phyloP scores from a whole-genome alignment of 1,284 basidiomycete genomes.

The Xanthoconium separans region DNA sequence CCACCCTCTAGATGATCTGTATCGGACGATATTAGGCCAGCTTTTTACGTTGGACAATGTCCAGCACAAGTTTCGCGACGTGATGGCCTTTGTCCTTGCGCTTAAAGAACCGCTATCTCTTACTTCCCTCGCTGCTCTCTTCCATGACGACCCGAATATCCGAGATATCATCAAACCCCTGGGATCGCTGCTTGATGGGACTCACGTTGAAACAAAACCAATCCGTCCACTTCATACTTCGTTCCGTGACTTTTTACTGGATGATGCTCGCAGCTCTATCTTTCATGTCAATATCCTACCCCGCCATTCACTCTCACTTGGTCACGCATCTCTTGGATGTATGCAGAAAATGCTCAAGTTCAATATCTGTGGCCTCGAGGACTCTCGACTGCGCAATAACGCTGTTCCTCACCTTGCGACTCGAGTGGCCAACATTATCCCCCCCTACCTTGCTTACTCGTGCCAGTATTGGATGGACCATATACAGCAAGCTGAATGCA shows the following conservation, averaged over 20 bases:
- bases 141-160: constrained; percentile 6
- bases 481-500: constrained; percentile 9
- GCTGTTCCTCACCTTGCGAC: constrained; percentile 1
- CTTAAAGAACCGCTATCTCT: constrained; percentile 23
- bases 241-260: constrained; percentile 18
- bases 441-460: constrained; percentile 12
- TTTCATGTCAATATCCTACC: constrained; percentile 19
- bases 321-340: constrained; percentile 10
- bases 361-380: constrained; percentile 23
- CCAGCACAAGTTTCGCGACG: constrained; percentile 18
- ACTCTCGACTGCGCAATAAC: constrained; percentile 14
- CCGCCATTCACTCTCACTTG: constrained; percentile 12
- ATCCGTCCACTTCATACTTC: constrained; percentile 23
- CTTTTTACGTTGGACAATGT: constrained; percentile 11
- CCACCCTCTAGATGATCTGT: constrained; percentile 19
- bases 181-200: constrained; percentile 18
- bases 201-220: constrained; percentile 13
- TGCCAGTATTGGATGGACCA: constrained; percentile 26
- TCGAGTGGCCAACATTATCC: constrained; percentile 7
- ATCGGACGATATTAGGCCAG: constrained; percentile 19
- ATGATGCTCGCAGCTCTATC: constrained; percentile 14
- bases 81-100: constrained; percentile 16
- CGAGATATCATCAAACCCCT: constrained; percentile 22
- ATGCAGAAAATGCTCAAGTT: constrained; percentile 19
- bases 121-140: constrained; percentile 10